Evolutionary conservation across 495 filamentous ascomycete genomes (phyloP).

Genomic region (Aspergillus asperescens): DNA sequence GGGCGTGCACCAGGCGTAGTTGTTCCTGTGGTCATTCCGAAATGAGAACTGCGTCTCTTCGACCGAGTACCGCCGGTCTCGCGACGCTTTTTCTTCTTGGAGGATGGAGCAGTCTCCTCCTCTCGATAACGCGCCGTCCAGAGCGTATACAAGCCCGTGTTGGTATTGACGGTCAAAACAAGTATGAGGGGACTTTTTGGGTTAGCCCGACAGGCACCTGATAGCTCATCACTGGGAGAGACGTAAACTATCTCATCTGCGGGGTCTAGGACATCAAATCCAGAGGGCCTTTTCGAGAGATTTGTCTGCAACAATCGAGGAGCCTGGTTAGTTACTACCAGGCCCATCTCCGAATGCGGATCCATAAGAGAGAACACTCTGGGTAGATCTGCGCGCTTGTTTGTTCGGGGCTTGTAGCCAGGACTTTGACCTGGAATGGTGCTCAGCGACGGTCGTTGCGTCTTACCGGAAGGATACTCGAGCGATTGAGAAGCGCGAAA

Average conservation of each 20-base stretch:
- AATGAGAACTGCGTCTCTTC: slow-evolving; percentile 81
- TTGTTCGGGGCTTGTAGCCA: slow-evolving; percentile 25
- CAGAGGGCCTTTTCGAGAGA: slow-evolving; percentile 28
- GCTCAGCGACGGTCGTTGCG: slow-evolving; percentile 31
- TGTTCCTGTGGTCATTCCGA: slow-evolving; percentile 69
- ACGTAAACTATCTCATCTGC: slow-evolving; percentile 80
- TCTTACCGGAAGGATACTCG: slow-evolving; percentile 40
- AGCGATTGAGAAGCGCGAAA: slow-evolving; percentile 41
- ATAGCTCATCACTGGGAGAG: slow-evolving; percentile 52
- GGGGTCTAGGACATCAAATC: slow-evolving; percentile 53
- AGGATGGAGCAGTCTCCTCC: slow-evolving; percentile 48
- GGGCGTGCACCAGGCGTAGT: slow-evolving; percentile 65
- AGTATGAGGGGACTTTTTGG: slow-evolving; percentile 53
- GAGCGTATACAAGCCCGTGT: slow-evolving; percentile 65
- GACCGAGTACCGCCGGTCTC: slow-evolving; percentile 52
- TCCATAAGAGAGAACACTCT: slow-evolving; percentile 80
- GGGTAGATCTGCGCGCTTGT: slow-evolving; percentile 58
- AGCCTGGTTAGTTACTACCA: slow-evolving; percentile 60
- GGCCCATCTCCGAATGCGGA: slow-evolving; percentile 78
- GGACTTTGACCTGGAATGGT: slow-evolving; percentile 22
- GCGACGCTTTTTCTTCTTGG: slow-evolving; percentile 42
- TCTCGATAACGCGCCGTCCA: slow-evolving; percentile 71
- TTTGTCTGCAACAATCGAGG: slow-evolving; percentile 31
- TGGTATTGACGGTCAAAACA: slow-evolving; percentile 74
- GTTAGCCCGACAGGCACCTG: slow-evolving; percentile 14